Evolutionary conservation across 176 grass and related monocot genomes (phyloP).

Genomic region (Puccinellia tenuiflora): DNA sequence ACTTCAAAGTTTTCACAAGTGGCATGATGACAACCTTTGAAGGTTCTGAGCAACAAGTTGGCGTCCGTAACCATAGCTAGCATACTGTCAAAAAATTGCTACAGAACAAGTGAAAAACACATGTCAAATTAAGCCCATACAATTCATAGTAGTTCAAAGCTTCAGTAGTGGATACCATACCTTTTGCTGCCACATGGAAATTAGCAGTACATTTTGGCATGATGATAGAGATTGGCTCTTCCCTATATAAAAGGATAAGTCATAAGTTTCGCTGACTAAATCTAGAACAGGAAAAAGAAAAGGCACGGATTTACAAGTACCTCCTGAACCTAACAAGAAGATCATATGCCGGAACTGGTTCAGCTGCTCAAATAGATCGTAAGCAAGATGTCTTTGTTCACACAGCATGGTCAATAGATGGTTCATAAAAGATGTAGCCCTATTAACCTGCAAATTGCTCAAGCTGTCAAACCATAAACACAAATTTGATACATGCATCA

Average conservation of each 20-base stretch:
- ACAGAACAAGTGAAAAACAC: background rate
- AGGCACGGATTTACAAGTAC: constrained; percentile 28
- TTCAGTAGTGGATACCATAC: constrained; percentile 30
- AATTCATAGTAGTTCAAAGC: background rate
- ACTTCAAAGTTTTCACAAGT: constrained; percentile 38
- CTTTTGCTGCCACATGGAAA: constrained; percentile 86
- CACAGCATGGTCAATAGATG: constrained; percentile 62
- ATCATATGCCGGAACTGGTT: constrained; percentile 37
- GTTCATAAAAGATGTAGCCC: constrained; percentile 65
- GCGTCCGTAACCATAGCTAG: constrained; percentile 58
- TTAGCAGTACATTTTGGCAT: constrained; percentile 54
- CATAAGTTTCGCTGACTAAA: background rate
- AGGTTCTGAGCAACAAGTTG: constrained; percentile 56
- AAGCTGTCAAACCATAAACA: constrained; percentile 13
- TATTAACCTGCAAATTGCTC: constrained; percentile 62
- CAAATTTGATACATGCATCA: background rate
- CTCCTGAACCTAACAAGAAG: constrained; percentile 56
- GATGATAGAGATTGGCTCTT: constrained; percentile 32
- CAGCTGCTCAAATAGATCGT: constrained; percentile 50
- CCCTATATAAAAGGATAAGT: constrained; percentile 39
- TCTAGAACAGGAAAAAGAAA: background rate
- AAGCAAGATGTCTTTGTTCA: constrained; percentile 72
- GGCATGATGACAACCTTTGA: constrained; percentile 58
- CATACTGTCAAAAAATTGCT: constrained; percentile 73
- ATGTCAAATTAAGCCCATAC: background rate